Percentiles rank a stretch among this genome's conserved stretches.
phyloP scores from a whole-genome alignment of 805 yeast genomes.

The Priceomyces haplophilus region DNA sequence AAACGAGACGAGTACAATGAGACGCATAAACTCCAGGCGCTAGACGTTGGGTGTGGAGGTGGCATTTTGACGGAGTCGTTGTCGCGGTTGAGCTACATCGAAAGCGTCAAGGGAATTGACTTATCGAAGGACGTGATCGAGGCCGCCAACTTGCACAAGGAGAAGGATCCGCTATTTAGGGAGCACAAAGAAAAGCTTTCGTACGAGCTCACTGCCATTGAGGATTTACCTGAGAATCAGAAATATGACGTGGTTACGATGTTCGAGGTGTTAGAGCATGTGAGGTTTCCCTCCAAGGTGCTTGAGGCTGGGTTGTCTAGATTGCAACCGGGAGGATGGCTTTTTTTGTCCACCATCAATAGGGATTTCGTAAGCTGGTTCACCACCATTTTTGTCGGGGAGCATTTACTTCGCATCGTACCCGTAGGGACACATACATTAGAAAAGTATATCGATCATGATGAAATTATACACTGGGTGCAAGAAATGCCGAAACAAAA shows the following conservation, averaged over 20 bases:
- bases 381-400: constrained; percentile 90
- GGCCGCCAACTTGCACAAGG: constrained; percentile 71
- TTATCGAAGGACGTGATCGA: constrained; percentile 76
- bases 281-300: constrained; percentile 75
- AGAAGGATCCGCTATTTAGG: constrained; percentile 60
- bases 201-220: constrained; percentile 64
- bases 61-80: constrained; percentile 86
- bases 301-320: constrained; percentile 63
- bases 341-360: constrained; percentile 89
- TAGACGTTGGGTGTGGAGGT: constrained; percentile 99
- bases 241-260: constrained; percentile 77
- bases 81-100: constrained; percentile 67
- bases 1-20: constrained; percentile 37
- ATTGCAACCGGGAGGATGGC: constrained; percentile 76
- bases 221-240: constrained; percentile 45
- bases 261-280: constrained; percentile 96
- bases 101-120: constrained; percentile 76
- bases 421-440: constrained; percentile 92
- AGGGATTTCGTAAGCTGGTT: constrained; percentile 84
- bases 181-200: constrained; percentile 41
- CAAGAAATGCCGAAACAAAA: constrained; percentile 27
- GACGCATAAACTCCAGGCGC: constrained; percentile 45
- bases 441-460: constrained; percentile 76
- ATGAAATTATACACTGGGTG: constrained; percentile 70
- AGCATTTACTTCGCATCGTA: constrained; percentile 71